These are phyloP conservation scores for Solanum clarkiae DNA, from an alignment of 257 asterid species.

Conservation along the genomic window DNA sequence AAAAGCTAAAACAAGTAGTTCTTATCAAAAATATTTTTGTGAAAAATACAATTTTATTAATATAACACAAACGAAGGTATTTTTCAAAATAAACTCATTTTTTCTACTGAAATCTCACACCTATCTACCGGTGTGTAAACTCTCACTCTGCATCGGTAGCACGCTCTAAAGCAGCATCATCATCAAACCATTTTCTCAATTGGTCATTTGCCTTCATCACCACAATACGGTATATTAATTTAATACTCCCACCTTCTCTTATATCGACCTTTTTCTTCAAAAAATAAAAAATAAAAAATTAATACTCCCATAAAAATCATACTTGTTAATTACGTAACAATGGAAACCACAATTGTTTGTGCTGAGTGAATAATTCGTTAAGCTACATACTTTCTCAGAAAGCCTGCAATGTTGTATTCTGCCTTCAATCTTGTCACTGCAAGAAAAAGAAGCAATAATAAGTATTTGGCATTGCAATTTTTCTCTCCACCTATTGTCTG, in stretches of 20 bases:
- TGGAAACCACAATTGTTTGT: not conserved
- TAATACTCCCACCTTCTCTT: too few species aligned
- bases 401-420: conserved; percentile 71
- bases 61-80: too few species aligned
- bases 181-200: conserved; percentile 57
- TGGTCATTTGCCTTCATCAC: conserved; percentile 61
- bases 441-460: not conserved
- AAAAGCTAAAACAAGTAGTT: too few species aligned
- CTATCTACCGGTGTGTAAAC: too few species aligned
- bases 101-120: too few species aligned
- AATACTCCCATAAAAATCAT: not conserved
- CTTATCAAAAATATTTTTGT: too few species aligned
- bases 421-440: conserved; percentile 88
- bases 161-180: conserved; percentile 85
- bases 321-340: not conserved
- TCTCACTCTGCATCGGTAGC: conserved; percentile 83
- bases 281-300: too few species aligned
- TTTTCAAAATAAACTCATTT: too few species aligned
- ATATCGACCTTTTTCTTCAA: too few species aligned
- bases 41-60: too few species aligned
- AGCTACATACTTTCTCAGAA: conserved; percentile 63
- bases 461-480: not conserved
- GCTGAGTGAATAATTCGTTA: not conserved
- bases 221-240: not conserved
- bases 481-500: not conserved